Evolutionary conservation across 129 eudicot species (phyloP).

Genomic region (Artemisia argyi): DNA sequence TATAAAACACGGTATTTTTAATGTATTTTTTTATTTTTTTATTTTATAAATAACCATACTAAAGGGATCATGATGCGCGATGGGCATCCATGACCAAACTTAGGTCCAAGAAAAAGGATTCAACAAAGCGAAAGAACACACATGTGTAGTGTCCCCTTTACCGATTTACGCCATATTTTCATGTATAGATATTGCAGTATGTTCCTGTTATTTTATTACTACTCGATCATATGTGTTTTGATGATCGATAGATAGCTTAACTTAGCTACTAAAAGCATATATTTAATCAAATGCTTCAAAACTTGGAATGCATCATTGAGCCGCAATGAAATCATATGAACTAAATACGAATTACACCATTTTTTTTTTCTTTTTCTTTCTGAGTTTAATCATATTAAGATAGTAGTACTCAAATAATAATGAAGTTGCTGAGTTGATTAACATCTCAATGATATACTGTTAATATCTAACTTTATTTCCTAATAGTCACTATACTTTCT

Average conservation of each 20-base stretch:
- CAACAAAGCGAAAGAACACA: background rate
- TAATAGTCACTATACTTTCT: too few relatives aligned
- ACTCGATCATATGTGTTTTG: too few relatives aligned
- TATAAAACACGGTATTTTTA: slow-evolving; percentile 6
- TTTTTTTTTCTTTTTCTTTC: background rate
- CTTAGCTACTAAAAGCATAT: too few relatives aligned
- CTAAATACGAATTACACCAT: background rate
- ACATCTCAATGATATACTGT: background rate
- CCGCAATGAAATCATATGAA: background rate
- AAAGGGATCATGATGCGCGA: background rate
- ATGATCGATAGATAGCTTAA: too few relatives aligned
- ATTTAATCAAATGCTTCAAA: too few relatives aligned
- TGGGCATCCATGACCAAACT: too few relatives aligned
- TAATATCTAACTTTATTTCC: too few relatives aligned
- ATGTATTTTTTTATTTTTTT: background rate
- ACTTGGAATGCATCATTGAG: background rate
- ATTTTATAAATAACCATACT: background rate
- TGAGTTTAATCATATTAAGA: background rate
- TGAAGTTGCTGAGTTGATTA: background rate
- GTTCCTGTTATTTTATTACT: too few relatives aligned
- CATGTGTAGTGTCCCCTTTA: too few relatives aligned
- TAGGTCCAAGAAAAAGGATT: background rate
- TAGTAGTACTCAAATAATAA: background rate
- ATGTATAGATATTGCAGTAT: too few relatives aligned
- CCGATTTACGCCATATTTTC: too few relatives aligned